phyloP scores from a whole-genome alignment of 2,329 filamentous ascomycete genomes.

The Trichoderma sp. region DNA sequence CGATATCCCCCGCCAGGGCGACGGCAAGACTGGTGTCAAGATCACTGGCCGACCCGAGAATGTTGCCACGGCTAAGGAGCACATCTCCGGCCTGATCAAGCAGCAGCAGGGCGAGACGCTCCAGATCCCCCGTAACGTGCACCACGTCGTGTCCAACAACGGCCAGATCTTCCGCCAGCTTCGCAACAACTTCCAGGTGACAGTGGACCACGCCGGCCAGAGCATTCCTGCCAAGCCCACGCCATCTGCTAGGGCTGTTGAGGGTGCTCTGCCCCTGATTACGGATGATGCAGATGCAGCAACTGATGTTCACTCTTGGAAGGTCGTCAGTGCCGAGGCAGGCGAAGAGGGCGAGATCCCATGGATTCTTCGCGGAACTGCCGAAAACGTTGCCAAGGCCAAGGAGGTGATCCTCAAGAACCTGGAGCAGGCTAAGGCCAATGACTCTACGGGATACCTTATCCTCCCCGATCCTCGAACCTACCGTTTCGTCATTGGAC shows the following conservation, averaged over 20 bases:
- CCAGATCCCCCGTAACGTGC: conserved; percentile 77
- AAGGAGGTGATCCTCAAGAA: conserved; percentile 72
- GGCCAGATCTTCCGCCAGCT: conserved; percentile 93
- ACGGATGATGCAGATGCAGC: conserved; percentile 74
- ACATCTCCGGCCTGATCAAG: conserved; percentile 78
- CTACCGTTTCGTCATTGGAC: conserved; percentile 88
- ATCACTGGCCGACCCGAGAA: conserved; percentile 75
- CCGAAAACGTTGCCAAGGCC: conserved; percentile 80
- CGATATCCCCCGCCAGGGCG: conserved; percentile 88
- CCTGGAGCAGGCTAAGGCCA: conserved; percentile 69
- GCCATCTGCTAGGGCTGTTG: conserved; percentile 56
- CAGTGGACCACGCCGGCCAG: conserved; percentile 86
- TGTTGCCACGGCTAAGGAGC: conserved; percentile 82
- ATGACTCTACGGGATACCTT: conserved; percentile 78
- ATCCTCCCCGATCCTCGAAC: conserved; percentile 85
- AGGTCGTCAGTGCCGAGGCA: conserved; percentile 65
- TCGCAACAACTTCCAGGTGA: conserved; percentile 82
- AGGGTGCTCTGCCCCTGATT: conserved; percentile 78
- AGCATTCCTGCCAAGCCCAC: conserved; percentile 70
- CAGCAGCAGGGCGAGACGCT: conserved; percentile 86
- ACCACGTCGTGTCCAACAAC: conserved; percentile 84
- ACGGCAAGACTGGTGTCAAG: conserved; percentile 81
- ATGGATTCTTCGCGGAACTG: conserved; percentile 81
- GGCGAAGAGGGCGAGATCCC: conserved; percentile 74
- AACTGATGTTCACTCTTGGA: conserved; percentile 78